These are phyloP conservation scores for Nosema muscidifuracis DNA, from an alignment of 371 early-diverging fungal species.

Conservation along the genomic window DNA sequence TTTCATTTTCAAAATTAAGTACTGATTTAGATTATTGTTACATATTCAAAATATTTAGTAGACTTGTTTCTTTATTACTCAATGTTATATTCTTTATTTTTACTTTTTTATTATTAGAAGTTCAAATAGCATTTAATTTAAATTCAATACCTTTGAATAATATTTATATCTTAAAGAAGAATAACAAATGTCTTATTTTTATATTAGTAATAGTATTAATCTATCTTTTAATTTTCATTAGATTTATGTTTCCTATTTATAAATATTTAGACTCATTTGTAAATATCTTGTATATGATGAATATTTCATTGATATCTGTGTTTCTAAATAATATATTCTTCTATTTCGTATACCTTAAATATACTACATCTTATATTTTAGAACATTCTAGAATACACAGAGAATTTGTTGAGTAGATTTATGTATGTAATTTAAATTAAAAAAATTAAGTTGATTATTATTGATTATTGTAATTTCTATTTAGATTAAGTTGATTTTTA, in stretches of 20 bases:
- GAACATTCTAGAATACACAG: background rate
- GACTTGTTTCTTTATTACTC: background rate
- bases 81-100: conserved; percentile 1
- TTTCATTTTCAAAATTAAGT: no score
- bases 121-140: background rate
- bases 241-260: background rate
- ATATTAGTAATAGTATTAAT: background rate
- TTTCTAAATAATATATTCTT: background rate
- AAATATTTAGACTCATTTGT: background rate
- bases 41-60: background rate
- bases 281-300: background rate
- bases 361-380: background rate
- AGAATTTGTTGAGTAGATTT: background rate
- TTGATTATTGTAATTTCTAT: no score
- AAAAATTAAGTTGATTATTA: no score
- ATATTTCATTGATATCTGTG: background rate
- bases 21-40: background rate
- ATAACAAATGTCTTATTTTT: background rate
- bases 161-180: background rate
- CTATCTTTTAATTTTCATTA: background rate
- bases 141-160: conserved; percentile 5
- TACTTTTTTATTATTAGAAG: conserved; percentile 2
- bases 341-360: background rate
- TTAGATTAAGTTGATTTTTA: no score
- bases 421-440: no score